phyloP scores from a whole-genome alignment of 106 monocot genomes.

The Acorus calamus region DNA sequence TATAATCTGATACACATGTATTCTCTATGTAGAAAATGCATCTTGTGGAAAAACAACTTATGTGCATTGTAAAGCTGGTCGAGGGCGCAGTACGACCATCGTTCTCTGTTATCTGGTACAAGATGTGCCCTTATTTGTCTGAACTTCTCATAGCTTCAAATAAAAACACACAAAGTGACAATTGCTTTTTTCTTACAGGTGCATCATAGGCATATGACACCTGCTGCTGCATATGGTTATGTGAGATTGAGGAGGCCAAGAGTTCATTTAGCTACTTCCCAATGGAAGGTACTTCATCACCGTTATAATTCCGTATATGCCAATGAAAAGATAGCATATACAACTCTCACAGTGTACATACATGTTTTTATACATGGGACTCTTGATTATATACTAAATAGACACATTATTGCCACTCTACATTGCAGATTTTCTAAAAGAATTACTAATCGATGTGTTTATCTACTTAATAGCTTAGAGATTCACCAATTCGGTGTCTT shows the following conservation, averaged over 20 bases:
- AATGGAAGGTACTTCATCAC: slow-evolving; percentile 30
- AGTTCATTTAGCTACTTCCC: slow-evolving; percentile 39
- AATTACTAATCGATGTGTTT: too few species aligned
- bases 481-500: too few species aligned
- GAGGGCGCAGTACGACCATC: slow-evolving; percentile 61
- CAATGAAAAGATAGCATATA: too few species aligned
- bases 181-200: slow-evolving; percentile 19
- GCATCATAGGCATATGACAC: slow-evolving; percentile 40
- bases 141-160: background rate
- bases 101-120: slow-evolving; percentile 64
- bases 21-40: slow-evolving; percentile 35
- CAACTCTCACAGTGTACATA: too few species aligned
- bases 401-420: too few species aligned
- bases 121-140: background rate
- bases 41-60: slow-evolving; percentile 42
- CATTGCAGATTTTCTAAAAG: too few species aligned
- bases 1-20: too few species aligned
- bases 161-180: background rate
- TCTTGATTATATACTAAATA: too few species aligned
- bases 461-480: too few species aligned
- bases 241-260: slow-evolving; percentile 37
- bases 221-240: slow-evolving; percentile 27
- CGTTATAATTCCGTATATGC: too few species aligned
- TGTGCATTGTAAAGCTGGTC: slow-evolving; percentile 67
- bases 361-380: too few species aligned